Conservation (phyloP, 768 basidiomycete species). For the Boletus speciosus region DNA sequence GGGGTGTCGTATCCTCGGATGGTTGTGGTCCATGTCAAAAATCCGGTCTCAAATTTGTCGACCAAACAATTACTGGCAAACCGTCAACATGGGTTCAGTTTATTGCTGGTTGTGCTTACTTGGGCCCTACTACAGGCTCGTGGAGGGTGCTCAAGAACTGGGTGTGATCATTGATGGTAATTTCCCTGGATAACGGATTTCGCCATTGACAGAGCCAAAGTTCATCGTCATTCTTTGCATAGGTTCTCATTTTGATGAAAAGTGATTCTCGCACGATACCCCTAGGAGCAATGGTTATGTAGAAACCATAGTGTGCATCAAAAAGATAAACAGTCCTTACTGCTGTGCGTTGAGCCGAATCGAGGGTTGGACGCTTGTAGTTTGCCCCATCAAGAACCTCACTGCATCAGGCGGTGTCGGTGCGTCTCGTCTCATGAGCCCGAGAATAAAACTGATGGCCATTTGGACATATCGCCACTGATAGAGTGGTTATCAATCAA, state of each 20-base stretch:
- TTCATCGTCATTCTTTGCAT: conserved; percentile 57
- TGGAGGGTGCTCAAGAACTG: conserved; percentile 49
- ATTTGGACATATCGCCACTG: conserved; percentile 84
- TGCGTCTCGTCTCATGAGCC: conserved; percentile 62
- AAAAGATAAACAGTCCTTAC: conserved; percentile 34
- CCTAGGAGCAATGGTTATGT: conserved; percentile 32
- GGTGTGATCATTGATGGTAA: conserved; percentile 47
- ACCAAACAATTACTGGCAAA: conserved; percentile 47
- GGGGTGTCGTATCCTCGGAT: conserved; percentile 57
- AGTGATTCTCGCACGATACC: conserved; percentile 64
- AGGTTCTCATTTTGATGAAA: conserved; percentile 74
- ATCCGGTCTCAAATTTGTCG: conserved; percentile 77
- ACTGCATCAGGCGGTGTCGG: conserved; percentile 51
- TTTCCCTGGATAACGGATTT: conserved; percentile 52
- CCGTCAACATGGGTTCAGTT: background rate
- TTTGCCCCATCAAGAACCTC: conserved; percentile 61
- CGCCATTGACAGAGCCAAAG: conserved; percentile 73
- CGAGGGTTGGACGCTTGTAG: conserved; percentile 66
- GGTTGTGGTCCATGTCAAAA: conserved; percentile 65
- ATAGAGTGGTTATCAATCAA: conserved; percentile 9
- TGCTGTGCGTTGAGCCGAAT: conserved; percentile 64
- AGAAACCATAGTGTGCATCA: background rate
- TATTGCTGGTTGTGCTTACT: conserved; percentile 27
- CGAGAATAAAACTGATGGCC: conserved; percentile 56
- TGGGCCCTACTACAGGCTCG: conserved; percentile 34